A percentile compares a stretch with the other conserved stretches of the same genome.
phyloP scores from a whole-genome alignment of 164 flowering plant genomes.

The Chimonanthus salicifolius region DNA sequence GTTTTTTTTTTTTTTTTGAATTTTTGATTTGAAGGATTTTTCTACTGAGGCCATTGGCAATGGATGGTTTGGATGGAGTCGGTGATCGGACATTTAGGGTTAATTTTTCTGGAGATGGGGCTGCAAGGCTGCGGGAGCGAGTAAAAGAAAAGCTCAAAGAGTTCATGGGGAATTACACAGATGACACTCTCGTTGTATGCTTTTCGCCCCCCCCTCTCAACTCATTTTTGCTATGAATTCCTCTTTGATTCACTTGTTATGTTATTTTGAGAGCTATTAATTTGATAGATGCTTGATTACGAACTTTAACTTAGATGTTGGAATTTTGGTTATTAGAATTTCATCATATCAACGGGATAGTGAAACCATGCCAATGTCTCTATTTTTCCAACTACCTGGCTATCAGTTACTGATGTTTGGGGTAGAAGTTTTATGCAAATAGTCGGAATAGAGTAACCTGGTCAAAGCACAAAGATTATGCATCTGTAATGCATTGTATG shows the following conservation, averaged over 20 bases:
- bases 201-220: not conserved
- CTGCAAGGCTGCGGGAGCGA: conserved; percentile 37
- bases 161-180: conserved; percentile 91
- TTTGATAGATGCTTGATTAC: not conserved
- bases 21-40: not conserved
- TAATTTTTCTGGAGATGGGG: conserved; percentile 59
- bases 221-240: not conserved
- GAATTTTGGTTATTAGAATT: not conserved
- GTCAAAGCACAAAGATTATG: too few relatives aligned
- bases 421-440: too few relatives aligned
- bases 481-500: too few relatives aligned
- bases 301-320: not conserved
- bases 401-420: too few relatives aligned
- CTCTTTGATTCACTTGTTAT: too few relatives aligned
- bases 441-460: too few relatives aligned
- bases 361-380: too few relatives aligned
- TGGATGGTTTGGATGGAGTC: conserved; percentile 38
- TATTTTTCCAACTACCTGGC: too few relatives aligned
- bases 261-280: not conserved
- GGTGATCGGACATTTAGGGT: conserved; percentile 51
- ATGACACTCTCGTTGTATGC: conserved; percentile 86
- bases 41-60: conserved; percentile 8
- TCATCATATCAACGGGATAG: too few relatives aligned
- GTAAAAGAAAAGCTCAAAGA: conserved; percentile 73
- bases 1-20: too few relatives aligned